These are phyloP conservation scores for Penium margaritaceum DNA, from an alignment of 139 green algal genomes.

Conservation along the genomic window DNA sequence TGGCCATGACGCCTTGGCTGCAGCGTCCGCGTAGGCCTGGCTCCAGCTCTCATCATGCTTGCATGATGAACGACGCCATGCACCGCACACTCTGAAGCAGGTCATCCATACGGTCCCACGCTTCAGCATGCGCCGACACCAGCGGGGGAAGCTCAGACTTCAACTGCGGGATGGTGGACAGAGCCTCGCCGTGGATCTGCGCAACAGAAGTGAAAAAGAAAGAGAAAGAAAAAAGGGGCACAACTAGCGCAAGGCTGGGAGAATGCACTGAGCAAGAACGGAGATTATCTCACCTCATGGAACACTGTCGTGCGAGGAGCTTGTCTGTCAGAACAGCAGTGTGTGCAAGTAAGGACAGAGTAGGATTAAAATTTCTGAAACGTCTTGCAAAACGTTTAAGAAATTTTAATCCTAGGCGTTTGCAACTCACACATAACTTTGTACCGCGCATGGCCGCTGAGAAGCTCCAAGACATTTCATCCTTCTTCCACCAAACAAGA, in stretches of 20 bases:
- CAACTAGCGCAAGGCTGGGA: not conserved
- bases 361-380: no score
- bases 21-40: no score
- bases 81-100: constrained; percentile 42
- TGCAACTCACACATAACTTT: no score
- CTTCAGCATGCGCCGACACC: not conserved
- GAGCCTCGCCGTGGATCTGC: constrained; percentile 41
- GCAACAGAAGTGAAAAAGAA: not conserved
- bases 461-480: no score
- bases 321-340: not conserved
- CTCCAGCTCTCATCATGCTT: no score
- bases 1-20: no score
- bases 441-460: no score
- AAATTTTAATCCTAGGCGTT: not conserved
- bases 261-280: not conserved
- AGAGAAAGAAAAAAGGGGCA: not conserved
- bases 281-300: not conserved
- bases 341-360: not conserved
- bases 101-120: constrained; percentile 26
- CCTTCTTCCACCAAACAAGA: no score
- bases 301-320: not conserved
- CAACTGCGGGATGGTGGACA: constrained; percentile 11
- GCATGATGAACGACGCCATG: constrained; percentile 30
- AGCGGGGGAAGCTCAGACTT: constrained; percentile 13
- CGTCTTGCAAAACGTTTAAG: no score